Evolutionary conservation across 805 yeast genomes (phyloP), one percentile per base, ranked within the genome.

Genomic region (Saccharomyces mikatae): DNA sequence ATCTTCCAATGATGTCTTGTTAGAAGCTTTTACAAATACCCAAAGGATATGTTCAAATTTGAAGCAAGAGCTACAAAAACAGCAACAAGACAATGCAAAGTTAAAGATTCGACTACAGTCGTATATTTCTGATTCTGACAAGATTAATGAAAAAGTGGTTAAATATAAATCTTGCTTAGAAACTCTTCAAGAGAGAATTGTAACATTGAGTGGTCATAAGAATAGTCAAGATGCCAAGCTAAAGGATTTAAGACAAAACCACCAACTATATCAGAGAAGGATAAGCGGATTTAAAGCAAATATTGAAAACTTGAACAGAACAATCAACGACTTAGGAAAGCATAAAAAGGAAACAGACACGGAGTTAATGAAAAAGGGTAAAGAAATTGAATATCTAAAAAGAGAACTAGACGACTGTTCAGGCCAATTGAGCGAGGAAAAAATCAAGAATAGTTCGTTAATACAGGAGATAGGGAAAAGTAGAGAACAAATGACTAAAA

Each of bases 371-470:
- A 62, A 52, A 56, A 68, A 63, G 57, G 56, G 57, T 28, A 71
- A 68, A 53, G 76, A 74, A 22, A 69, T 75, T 17, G 65, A 64
- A 17, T 62, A 65, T 28, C 58, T 75, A 32, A 71, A 68, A 54
- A 55, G 67, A 41, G 74, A 71, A 51, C 57, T 76, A 5, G 76
- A 77, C 62, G 76, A 76, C 53, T 66, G 74, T 26, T 71, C 79
- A 9, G 80, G 80, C 0, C 69, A 75, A 49, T 64, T 78, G 46
- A 75, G 78, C 8, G 81, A 77, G 53, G 80, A 78, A 57, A 77
- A 75, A 52, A 65, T 76, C 11, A 74, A 69, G 52, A 72, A 62
- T 49, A 56, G 59, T 32, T 58, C 64, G 1, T 50, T 68, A 6
- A 28, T 63, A 4, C 59, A 61, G 26, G 67, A 67, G 46, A 46